Conservation (phyloP, 176 grass and related monocot species). For the Oryza officinalis region DNA sequence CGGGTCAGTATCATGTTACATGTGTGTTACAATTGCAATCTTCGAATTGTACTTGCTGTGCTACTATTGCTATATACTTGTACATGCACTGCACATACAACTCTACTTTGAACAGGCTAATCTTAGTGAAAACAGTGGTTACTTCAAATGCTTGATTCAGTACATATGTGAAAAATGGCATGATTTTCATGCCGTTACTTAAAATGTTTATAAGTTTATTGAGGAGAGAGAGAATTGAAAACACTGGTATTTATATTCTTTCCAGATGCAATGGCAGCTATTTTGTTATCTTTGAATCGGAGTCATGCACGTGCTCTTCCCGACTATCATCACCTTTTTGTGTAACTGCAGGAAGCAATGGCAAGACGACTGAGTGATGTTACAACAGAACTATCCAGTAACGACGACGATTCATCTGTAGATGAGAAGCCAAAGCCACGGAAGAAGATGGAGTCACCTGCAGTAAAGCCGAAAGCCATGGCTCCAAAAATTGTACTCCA, state of each 20-base stretch:
- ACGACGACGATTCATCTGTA: slow-evolving; percentile 52
- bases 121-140: too few relatives aligned
- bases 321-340: not conserved
- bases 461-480: slow-evolving; percentile 41
- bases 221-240: not conserved
- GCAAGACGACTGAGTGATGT: slow-evolving; percentile 64
- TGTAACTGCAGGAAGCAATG: slow-evolving; percentile 64
- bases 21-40: not conserved
- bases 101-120: too few relatives aligned
- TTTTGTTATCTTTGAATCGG: not conserved
- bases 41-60: not conserved
- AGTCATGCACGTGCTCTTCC: not conserved
- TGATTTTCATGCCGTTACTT: not conserved
- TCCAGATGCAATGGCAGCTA: not conserved
- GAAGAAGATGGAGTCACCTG: slow-evolving; percentile 50
- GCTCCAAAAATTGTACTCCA: slow-evolving; percentile 54
- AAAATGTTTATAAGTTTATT: not conserved
- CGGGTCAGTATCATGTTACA: slow-evolving; percentile 59
- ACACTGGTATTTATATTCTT: not conserved
- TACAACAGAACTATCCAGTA: slow-evolving; percentile 46
- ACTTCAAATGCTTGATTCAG: too few relatives aligned
- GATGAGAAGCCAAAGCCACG: slow-evolving; percentile 57
- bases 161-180: not conserved
- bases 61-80: not conserved
- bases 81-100: not conserved